These are phyloP conservation scores for Balakata baccata DNA, from an alignment of 345 rosid species.

Conservation along the genomic window DNA sequence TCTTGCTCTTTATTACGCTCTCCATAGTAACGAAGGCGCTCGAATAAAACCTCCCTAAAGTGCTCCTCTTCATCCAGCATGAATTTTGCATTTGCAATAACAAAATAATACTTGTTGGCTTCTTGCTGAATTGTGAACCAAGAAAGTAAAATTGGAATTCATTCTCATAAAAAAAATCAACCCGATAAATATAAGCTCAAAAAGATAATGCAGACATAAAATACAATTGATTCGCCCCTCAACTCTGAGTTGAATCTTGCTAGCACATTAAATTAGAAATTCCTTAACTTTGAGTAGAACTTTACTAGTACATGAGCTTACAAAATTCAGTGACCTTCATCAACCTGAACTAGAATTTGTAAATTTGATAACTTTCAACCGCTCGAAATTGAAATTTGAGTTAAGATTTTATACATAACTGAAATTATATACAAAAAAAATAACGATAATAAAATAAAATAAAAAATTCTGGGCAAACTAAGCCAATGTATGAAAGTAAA, in stretches of 20 bases:
- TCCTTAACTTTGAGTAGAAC: too few species aligned
- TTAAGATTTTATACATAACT: background rate
- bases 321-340: too few species aligned
- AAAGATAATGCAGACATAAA: background rate
- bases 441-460: too few species aligned
- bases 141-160: background rate
- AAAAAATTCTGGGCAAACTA: too few species aligned
- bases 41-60: conserved; percentile 75
- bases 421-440: too few species aligned
- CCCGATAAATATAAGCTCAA: background rate
- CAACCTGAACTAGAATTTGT: background rate
- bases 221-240: too few species aligned
- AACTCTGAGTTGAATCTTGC: too few species aligned
- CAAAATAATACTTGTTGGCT: conserved; percentile 55
- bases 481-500: background rate
- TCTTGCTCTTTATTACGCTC: conserved; percentile 67
- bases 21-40: conserved; percentile 63
- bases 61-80: conserved; percentile 99
- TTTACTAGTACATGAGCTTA: too few species aligned
- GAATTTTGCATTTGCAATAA: conserved; percentile 89
- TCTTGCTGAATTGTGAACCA: conserved; percentile 29
- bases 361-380: background rate
- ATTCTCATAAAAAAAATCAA: background rate
- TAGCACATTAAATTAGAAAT: too few species aligned
- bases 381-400: background rate